Base-by-base conservation (phyloP, 495 filamentous ascomycete genomes). In the Neurospora sp. region DNA sequence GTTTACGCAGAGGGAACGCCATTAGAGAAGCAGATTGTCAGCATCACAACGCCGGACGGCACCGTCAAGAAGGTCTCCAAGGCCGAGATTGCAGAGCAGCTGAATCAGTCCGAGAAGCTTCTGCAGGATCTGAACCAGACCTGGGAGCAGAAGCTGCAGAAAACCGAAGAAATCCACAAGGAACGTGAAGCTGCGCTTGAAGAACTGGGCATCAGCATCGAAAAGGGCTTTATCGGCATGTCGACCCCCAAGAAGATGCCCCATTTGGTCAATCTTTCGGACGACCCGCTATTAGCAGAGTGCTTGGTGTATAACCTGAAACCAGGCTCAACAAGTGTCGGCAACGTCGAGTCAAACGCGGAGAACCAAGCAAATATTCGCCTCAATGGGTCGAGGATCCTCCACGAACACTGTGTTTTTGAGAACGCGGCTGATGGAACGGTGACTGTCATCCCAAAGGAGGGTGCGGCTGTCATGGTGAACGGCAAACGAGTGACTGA, bases 301-400 rank as follows among this genome's bases (percentile, higher is more conserved):
- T 99, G 96, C 82, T 87, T 99, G 73, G 93, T 99, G 35, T 99
- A 99, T 83, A 98, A 98, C 78, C 91, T 99, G 76, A 98, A 98
- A 81, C 94, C 96, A 14, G 96, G 96, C 16, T 91, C 88, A 27
- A 98, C 96, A 3, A 94, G 91, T 4, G 94, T 98, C 40, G 96
- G 96, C 27, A 97, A 98, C 78, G 92, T 96, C 72, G 92, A 94
- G 71, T 89, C 87, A 20, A 91, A 92, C 72, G 87, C 90, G n/a
- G 89, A 90, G 53, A 89, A 90, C 75, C 89, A 88, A 45, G 89
- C 92, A 3, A 96, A 98, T 77, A 97, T 99, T 73, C 87, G 95
- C 70, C 86, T 99, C 44, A 98, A 98, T 77, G 96, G 96, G 10
- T 95, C 93, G 9, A 92, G 94, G 76, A 98, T 99, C 73, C 87